phyloP scores from a whole-genome alignment of 805 yeast species.

The Teunomyces tritomae region DNA sequence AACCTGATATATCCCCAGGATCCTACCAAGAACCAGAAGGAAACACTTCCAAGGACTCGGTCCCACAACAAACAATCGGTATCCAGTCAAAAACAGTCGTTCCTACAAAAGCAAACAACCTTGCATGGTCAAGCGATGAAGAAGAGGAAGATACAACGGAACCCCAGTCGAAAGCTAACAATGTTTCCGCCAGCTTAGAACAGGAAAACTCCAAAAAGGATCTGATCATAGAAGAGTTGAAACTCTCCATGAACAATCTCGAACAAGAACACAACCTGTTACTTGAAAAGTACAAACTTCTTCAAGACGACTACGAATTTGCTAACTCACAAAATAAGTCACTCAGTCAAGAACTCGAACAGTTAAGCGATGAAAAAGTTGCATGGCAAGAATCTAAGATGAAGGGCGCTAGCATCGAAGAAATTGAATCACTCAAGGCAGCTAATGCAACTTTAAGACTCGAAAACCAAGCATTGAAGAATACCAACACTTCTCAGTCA shows the following conservation, averaged over 20 bases:
- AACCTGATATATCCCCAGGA: neutral
- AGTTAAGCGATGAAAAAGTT: conserved; percentile 15
- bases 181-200: neutral
- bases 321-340: conserved; percentile 18
- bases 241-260: conserved; percentile 5
- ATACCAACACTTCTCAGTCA: conserved; percentile 3
- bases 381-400: conserved; percentile 6
- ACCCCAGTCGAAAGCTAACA: neutral
- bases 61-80: conserved; percentile 31
- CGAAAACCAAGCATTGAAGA: conserved; percentile 38
- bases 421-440: conserved; percentile 28
- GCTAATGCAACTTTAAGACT: conserved; percentile 33
- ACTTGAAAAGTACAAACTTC: conserved; percentile 15
- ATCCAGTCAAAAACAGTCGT: conserved; percentile 66
- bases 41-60: conserved; percentile 3
- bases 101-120: conserved; percentile 72
- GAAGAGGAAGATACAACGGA: conserved; percentile 47
- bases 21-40: conserved; percentile 2
- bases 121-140: conserved; percentile 88
- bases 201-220: conserved; percentile 6
- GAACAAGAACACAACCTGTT: conserved; percentile 10
- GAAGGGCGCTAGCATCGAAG: conserved; percentile 11
- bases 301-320: conserved; percentile 22
- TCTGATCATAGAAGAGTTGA: conserved; percentile 7
- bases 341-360: conserved; percentile 19